Base-by-base conservation (phyloP, 306 rosid species). In the Casuarina equisetifolia region DNA sequence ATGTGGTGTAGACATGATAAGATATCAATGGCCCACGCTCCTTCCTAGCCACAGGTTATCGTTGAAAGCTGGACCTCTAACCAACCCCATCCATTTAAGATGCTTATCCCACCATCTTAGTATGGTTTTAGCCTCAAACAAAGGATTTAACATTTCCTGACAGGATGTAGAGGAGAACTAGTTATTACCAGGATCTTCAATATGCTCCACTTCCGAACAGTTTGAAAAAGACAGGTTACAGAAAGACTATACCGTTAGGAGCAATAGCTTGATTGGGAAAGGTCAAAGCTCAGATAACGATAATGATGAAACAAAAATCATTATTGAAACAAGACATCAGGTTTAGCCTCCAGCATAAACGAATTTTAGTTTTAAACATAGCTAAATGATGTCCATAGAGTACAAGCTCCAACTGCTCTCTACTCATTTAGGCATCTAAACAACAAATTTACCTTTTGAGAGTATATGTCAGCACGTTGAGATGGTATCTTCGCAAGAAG, bases 401-500 rank as follows among this genome's bases (percentile, higher is more conserved):
- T 25, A 25, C 32, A 25, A 25, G 32, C 32, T 25, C 17, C 5
- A 39, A 82, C 61, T 62, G 36, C 42, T 69, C 69, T 68, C 72
- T 67, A 50, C 72, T 69, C 68, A 50, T 16, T 35, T 32, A 82
- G 50, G 67, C 36, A 58, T 81, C 80, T 76, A 53, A 84, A 70
- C 64, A 72, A 78, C 32, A 19, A 78, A 38, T 71, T 59, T 77
- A 91, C 98, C 93, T 88, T 82, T 69, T 84, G 83, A n/a, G 89
- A 20, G 79, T 46, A 79, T 67, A 54, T 46, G 74, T 61, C 82
- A 57, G 86, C 72, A 46, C 93, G 89, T 79, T 91, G 90, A 82
- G 97, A 87, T 62, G 97, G 98, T 77, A 92, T 91, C 84, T 79
- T 91, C 78, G 74, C 76, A 71, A 95, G 95, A 87, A 95, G 97